These are phyloP conservation scores for Colletotrichum sidae DNA, from an alignment of 2,329 filamentous ascomycete genomes.

Conservation along the genomic window DNA sequence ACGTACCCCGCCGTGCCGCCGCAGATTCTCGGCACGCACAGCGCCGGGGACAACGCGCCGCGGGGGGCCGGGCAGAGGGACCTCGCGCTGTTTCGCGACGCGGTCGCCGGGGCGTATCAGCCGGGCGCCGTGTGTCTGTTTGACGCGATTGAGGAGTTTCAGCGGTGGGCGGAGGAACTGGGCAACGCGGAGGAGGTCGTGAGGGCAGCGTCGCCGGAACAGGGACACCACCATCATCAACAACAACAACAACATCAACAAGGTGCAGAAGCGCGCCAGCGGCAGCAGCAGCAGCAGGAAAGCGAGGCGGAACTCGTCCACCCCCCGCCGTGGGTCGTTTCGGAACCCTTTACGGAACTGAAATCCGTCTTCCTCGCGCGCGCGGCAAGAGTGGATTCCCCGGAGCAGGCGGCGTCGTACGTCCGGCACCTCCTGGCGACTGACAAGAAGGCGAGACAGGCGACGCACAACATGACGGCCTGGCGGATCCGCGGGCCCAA, in stretches of 20 bases:
- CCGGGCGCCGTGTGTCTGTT: conserved; percentile 87
- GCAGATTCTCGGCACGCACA: conserved; percentile 80
- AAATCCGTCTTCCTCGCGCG: conserved; percentile 91
- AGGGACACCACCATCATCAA: not conserved
- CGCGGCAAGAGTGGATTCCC: conserved; percentile 75
- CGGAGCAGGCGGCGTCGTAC: conserved; percentile 76
- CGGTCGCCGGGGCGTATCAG: conserved; percentile 75
- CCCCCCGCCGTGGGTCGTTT: conserved; percentile 75
- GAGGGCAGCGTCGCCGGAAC: conserved; percentile 2
- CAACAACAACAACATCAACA: conserved; percentile 36
- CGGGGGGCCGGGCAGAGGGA: conserved; percentile 79
- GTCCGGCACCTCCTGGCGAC: conserved; percentile 81
- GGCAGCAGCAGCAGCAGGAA: not conserved
- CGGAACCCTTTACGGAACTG: conserved; percentile 79
- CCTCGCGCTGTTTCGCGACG: conserved; percentile 75
- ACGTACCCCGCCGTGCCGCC: conserved; percentile 83
- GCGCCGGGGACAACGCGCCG: conserved; percentile 74
- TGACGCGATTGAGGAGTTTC: conserved; percentile 84
- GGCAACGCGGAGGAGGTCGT: conserved; percentile 28
- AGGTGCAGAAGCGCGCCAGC: not conserved
- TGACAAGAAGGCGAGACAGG: conserved; percentile 86
- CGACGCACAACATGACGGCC: conserved; percentile 95
- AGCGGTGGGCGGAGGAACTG: conserved; percentile 36
- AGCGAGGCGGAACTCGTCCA: not conserved
- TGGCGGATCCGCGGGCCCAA: conserved; percentile 80